Evolutionary conservation across 2,329 filamentous ascomycete species (phyloP).

Genomic region (Ceratocystis diversiconidia): DNA sequence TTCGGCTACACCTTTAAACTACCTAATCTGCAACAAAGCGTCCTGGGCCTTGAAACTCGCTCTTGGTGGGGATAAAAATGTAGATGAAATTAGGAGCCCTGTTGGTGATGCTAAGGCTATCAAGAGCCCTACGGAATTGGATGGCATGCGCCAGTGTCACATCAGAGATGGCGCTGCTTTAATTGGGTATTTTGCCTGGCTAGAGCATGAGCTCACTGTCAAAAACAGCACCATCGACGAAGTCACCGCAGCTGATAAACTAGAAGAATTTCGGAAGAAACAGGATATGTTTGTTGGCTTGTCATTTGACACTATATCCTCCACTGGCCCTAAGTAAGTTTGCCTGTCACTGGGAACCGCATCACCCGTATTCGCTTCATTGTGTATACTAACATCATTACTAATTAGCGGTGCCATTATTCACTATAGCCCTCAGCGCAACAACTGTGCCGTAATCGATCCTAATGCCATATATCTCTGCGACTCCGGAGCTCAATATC

Average conservation of each 20-base stretch:
- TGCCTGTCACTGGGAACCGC: background rate
- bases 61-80: constrained; percentile 69
- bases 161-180: constrained; percentile 84
- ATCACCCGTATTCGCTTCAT: constrained; percentile 9
- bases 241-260: constrained; percentile 78
- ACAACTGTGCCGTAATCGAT: constrained; percentile 70
- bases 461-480: constrained; percentile 81
- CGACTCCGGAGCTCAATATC: constrained; percentile 92
- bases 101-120: constrained; percentile 83
- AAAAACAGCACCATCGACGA: constrained; percentile 69
- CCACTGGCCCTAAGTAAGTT: constrained; percentile 61
- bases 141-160: constrained; percentile 89
- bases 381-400: constrained; percentile 15
- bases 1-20: constrained; percentile 41
- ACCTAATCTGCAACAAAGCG: constrained; percentile 72
- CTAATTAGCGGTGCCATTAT: constrained; percentile 77
- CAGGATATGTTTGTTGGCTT: constrained; percentile 70
- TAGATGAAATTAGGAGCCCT: constrained; percentile 77
- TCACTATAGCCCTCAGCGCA: constrained; percentile 81
- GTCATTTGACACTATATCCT: constrained; percentile 92
- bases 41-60: constrained; percentile 87
- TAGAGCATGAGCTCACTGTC: constrained; percentile 71
- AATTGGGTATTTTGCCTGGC: constrained; percentile 89
- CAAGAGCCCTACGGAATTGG: constrained; percentile 79
- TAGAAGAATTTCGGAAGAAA: constrained; percentile 58